These are phyloP conservation scores for Canna indica DNA, from an alignment of 176 grass and related monocot species.

Conservation along the genomic window DNA sequence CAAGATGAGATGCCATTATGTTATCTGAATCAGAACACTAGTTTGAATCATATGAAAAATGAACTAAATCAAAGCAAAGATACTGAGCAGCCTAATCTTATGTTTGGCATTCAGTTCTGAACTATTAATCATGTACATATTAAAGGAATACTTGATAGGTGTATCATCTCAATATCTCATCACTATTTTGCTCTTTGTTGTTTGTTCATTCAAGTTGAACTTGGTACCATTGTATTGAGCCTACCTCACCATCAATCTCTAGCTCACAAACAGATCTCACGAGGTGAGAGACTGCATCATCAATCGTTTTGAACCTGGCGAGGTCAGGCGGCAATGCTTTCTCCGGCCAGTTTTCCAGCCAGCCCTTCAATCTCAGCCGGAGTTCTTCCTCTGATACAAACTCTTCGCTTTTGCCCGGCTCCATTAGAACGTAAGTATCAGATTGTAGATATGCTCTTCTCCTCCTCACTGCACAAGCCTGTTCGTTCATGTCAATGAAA, in stretches of 20 bases:
- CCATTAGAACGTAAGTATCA: constrained; percentile 64
- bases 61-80: no score
- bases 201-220: constrained; percentile 48
- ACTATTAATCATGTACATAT: no score
- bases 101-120: no score
- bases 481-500: not conserved
- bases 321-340: constrained; percentile 55
- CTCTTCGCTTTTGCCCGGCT: constrained; percentile 53
- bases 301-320: constrained; percentile 38
- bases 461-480: constrained; percentile 48
- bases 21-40: no score
- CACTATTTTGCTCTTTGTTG: not conserved
- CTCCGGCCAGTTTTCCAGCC: constrained; percentile 59
- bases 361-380: constrained; percentile 39
- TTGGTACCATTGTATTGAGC: constrained; percentile 88
- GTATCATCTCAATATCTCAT: no score
- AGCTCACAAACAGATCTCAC: constrained; percentile 78
- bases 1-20: no score
- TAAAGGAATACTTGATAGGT: no score
- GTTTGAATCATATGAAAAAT: no score
- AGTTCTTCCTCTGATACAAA: constrained; percentile 71
- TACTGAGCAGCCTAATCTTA: no score
- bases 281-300: constrained; percentile 71
- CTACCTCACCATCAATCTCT: constrained; percentile 59
- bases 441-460: constrained; percentile 47